phyloP scores from a whole-genome alignment of 1,139 yeast genomes.

The Yamadazyma membranifaciens region DNA sequence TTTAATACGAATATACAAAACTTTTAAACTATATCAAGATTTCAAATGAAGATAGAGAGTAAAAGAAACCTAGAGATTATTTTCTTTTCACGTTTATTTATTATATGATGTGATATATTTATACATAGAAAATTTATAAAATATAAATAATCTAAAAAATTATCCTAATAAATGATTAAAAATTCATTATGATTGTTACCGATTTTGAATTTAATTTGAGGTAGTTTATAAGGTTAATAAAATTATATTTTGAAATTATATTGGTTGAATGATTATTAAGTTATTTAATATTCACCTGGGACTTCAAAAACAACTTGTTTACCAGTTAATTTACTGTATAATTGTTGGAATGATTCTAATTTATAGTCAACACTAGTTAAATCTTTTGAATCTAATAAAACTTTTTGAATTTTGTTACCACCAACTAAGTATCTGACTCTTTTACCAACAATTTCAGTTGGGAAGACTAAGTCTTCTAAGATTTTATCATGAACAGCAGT shows the following conservation, averaged over 20 bases:
- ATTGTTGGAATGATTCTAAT: constrained; percentile 99
- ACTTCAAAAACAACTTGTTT: constrained; percentile 99
- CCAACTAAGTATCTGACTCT: constrained; percentile 99
- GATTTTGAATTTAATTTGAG: constrained; percentile 2
- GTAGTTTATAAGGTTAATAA: no score
- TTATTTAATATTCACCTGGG: constrained; percentile 59
- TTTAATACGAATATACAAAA: not conserved
- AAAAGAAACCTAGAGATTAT: not conserved
- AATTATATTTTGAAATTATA: not conserved
- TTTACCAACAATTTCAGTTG: constrained; percentile 98
- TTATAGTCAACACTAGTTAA: constrained; percentile 97
- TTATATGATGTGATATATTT: constrained; percentile 8
- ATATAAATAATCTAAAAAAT: constrained; percentile 4
- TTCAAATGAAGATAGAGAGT: not conserved
- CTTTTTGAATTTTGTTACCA: constrained; percentile 98
- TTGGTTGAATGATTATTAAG: not conserved
- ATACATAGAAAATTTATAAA: constrained; percentile 5
- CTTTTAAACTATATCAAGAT: not conserved
- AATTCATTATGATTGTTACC: constrained; percentile 6
- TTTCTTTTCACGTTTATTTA: constrained; percentile 10
- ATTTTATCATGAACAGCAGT: constrained; percentile 98
- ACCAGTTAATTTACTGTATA: constrained; percentile 98
- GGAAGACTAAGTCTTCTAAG: constrained; percentile 99
- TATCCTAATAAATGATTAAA: constrained; percentile 7
- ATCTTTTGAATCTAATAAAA: constrained; percentile 97